Base-by-base conservation (phyloP, 371 early-diverging fungal species). In the Saksenaea oblongispora region DNA sequence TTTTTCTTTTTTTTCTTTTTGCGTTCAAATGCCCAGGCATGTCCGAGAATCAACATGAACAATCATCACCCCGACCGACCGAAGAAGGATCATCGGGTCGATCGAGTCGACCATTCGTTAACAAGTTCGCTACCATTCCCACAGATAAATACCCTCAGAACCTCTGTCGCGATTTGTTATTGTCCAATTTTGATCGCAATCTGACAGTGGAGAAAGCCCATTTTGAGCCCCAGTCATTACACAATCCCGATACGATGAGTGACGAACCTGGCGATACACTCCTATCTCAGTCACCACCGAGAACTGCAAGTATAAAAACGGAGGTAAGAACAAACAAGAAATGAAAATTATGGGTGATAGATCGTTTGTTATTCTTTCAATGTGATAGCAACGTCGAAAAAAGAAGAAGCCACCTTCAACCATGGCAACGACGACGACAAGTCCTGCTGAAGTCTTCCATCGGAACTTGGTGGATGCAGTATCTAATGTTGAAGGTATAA, bases 401-500 rank as follows among this genome's bases (percentile, higher is more conserved):
- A 47, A 47, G 51, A 47, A 47, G 24, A 47, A 22, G 51, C 51
- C 51, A 47, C 22, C 51, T 22, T 18, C 51, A 17, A 47, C 51
- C 3, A 9, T 22, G 65, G 65, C 51, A 53, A 63, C 71, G 56
- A 57, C 61, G 28, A 34, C 64, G 36, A 67, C 68, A 34, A 81
- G 72, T 28, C 78, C 82, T 27, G 65, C 82, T 9, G 78, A 78
- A 69, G 72, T 76, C 22, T 81, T 81, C 54, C 82, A 81, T 70
- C 72, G 76, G 15, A 78, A 78, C 54, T 47, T 81, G 2, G 73
- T 78, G n/a, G 82, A 81, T 39, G 82, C 82, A 17, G 75, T 81
- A 15, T 78, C 75, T 2, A 81, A 78, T 58, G 82, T 74, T 34
- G 77, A 80, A 57, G 77, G 73, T 73, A 72, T 63, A 2, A n/a